phyloP scores from a whole-genome alignment of 1,139 yeast genomes.

The Eremothecium sinecaudum region DNA sequence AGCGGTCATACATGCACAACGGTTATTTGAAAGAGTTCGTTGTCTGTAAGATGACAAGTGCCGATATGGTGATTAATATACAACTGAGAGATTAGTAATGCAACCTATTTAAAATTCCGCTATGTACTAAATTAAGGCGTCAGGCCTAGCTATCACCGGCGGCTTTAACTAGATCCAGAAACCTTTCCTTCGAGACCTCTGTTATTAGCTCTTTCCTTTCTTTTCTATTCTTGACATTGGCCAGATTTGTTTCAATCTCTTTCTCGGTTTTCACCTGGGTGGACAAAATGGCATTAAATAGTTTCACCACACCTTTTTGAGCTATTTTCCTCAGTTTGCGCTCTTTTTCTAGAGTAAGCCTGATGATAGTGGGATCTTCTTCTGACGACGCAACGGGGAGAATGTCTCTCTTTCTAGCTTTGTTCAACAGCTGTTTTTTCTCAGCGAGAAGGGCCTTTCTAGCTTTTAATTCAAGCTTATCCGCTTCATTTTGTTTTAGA shows the following conservation, averaged over 20 bases:
- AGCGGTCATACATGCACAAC: too few relatives aligned
- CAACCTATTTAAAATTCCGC: too few relatives aligned
- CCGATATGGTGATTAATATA: too few relatives aligned
- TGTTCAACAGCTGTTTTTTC: slow-evolving; percentile 57
- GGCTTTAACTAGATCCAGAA: slow-evolving; percentile 78
- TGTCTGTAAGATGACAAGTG: too few relatives aligned
- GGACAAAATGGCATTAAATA: slow-evolving; percentile 81
- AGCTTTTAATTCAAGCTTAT: slow-evolving; percentile 78
- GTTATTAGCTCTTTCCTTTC: slow-evolving; percentile 55
- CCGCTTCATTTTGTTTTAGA: slow-evolving; percentile 65
- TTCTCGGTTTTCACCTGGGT: slow-evolving; percentile 59
- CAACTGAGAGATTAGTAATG: too few relatives aligned
- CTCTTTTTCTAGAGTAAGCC: slow-evolving; percentile 60
- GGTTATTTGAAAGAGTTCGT: too few relatives aligned
- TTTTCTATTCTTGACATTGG: slow-evolving; percentile 31
- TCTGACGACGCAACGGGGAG: slow-evolving; percentile 45
- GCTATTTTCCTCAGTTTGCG: slow-evolving; percentile 70
- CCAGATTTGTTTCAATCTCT: slow-evolving; percentile 34
- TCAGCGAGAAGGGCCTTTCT: slow-evolving; percentile 61
- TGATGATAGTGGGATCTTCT: slow-evolving; percentile 42
- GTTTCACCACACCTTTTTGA: slow-evolving; percentile 85
- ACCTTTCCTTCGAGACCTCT: slow-evolving; percentile 82
- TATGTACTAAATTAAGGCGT: too few relatives aligned
- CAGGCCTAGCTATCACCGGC: slow-evolving; percentile 43
- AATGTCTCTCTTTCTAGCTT: slow-evolving; percentile 57